A percentile compares a stretch with the other conserved stretches of the same genome.
These are phyloP conservation scores for Eimeria acervulina DNA, from an alignment of 169 alveolate genomes.

Conservation along the genomic window DNA sequence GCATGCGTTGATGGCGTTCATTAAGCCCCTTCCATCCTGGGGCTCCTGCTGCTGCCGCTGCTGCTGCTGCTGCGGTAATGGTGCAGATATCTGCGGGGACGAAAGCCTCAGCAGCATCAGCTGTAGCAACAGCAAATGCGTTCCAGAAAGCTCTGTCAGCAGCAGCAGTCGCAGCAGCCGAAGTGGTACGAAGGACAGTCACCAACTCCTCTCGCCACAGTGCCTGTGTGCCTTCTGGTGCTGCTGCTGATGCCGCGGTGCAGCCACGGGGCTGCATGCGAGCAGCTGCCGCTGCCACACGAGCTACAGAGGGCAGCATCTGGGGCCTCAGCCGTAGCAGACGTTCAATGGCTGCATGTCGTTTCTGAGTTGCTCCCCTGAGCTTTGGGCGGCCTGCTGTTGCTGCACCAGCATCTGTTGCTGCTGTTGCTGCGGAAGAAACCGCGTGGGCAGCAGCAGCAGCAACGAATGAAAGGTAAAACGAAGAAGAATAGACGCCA, in stretches of 20 bases:
- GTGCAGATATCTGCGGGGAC: conserved; percentile 33
- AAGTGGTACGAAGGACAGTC: conserved; percentile 1
- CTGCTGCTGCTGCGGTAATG: conserved; percentile 27
- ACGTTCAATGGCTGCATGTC: conserved; percentile 55
- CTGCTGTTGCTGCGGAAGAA: conserved; percentile 72
- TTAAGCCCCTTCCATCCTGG: conserved; percentile 52
- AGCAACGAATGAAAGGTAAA: conserved; percentile 57
- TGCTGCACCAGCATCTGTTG: conserved; percentile 62
- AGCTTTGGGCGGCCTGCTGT: conserved; percentile 1
- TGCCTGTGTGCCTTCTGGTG: conserved; percentile 12
- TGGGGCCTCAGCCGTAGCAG: conserved; percentile 48
- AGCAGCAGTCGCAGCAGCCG: conserved; percentile 74
- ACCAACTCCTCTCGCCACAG: conserved; percentile 69
- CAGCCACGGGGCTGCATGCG: conserved; percentile 63
- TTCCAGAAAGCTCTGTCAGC: conserved; percentile 74
- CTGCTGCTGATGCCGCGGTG: neutral
- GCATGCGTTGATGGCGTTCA: conserved; percentile 58
- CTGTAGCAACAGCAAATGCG: conserved; percentile 40
- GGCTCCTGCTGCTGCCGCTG: conserved; percentile 65
- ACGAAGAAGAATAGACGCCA: conserved; percentile 47
- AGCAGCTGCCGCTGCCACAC: conserved; percentile 68
- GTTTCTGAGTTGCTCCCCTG: conserved; percentile 67
- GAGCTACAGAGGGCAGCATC: conserved; percentile 64
- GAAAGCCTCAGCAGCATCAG: conserved; percentile 61
- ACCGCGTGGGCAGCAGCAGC: conserved; percentile 70